These are phyloP conservation scores for Biscutella laevigata DNA, from an alignment of 441 rosid species.

Conservation along the genomic window DNA sequence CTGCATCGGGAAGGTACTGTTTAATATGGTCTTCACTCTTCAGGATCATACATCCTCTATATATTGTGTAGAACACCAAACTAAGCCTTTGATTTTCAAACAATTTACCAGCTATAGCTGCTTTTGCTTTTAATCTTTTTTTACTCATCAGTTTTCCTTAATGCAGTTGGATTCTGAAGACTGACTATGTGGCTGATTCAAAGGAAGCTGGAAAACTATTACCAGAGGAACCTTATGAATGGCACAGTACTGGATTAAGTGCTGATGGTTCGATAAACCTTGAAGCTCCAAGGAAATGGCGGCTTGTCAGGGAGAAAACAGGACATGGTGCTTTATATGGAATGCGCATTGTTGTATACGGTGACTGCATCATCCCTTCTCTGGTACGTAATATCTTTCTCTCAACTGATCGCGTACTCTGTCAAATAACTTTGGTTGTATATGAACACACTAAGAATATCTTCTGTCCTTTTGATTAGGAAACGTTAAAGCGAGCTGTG, in stretches of 20 bases:
- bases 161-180: constrained; percentile 78
- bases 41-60: neutral
- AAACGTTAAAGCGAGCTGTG: constrained; percentile 82
- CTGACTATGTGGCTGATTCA: constrained; percentile 67
- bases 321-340: constrained; percentile 93
- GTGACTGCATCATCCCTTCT: constrained; percentile 82
- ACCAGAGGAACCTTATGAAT: constrained; percentile 73
- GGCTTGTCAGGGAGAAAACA: constrained; percentile 65
- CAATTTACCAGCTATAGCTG: neutral
- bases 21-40: neutral
- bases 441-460: no score
- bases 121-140: neutral
- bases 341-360: constrained; percentile 65
- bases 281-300: constrained; percentile 90
- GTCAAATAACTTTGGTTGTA: no score
- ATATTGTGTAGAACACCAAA: neutral
- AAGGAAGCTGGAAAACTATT: constrained; percentile 61
- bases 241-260: constrained; percentile 63
- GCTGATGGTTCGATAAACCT: constrained; percentile 76
- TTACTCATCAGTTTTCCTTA: constrained; percentile 11
- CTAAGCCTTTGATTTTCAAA: neutral
- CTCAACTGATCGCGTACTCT: no score
- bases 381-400: constrained; percentile 79
- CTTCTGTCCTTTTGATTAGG: constrained; percentile 37
- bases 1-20: constrained; percentile 84